Base-by-base conservation (phyloP, 2,329 filamentous ascomycete genomes). In the Botryotinia narcissicola region DNA sequence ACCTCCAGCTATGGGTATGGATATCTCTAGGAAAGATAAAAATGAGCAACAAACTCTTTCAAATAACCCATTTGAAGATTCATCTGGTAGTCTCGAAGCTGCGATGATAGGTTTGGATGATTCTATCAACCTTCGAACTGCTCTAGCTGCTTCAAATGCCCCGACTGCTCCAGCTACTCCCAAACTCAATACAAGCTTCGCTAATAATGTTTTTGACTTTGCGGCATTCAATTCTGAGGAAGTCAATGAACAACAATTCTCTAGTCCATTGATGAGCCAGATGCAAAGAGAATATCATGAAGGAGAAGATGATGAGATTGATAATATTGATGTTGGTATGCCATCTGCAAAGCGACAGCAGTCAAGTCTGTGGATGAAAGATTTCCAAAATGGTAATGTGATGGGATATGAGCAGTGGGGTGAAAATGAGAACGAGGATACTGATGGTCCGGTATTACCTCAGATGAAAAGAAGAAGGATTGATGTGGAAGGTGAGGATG, bases 21-120 rank as follows among this genome's bases (percentile, higher is more conserved):
- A 18, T 18, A 54, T 29, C n/a, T 32, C 72, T 37, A 69, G 74
- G 9, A 29, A 51, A 40, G 20, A 32, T 7, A 12, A 10, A 4
- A 44, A 72, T 16, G 35, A 67, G 7, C 70, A 42, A 32, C 12
- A 29, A 22, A 20, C 40, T 25, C 35, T 10, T 32, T 25, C 66
- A 3, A 48, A 69, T 42, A 48, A 69, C 6, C 37, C 35, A n/a
- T 72, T 72, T 48, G 70, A 66, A 57, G 70, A 67, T 37, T 32
- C 60, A 22, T 63, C 74, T 2, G 73, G 70, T 25, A 78, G 76
- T 32, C 69, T 77, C 54, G 79, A 80, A 74, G 77, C 75, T 22
- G 75, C 68, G 42, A 78, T 81, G 74, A 69, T 79, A 57, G 79
- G 77, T 12, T 61, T 79, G 32, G 72, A 73, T 35, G 77, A 80